phyloP scores from a whole-genome alignment of 2,329 filamentous ascomycete species.

The Plectosphaerella sp. region DNA sequence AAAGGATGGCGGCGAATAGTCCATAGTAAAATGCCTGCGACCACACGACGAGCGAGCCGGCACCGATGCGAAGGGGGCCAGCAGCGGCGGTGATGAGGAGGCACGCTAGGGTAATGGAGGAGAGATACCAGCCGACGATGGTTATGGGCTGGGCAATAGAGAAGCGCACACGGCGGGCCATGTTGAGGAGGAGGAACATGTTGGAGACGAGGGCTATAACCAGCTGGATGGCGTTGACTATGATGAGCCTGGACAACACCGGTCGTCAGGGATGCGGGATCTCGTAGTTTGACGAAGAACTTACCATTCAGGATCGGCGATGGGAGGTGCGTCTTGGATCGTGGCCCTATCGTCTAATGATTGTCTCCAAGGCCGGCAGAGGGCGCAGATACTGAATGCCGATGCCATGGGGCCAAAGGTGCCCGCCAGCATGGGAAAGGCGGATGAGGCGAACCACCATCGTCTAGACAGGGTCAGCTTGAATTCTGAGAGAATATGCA shows the following conservation, averaged over 20 bases:
- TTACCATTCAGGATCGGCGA: conserved; percentile 68
- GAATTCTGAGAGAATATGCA: not conserved
- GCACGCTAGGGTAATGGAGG: conserved; percentile 57
- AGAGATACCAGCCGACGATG: conserved; percentile 72
- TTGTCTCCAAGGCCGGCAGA: conserved; percentile 77
- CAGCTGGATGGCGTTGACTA: conserved; percentile 74
- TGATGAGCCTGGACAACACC: conserved; percentile 54
- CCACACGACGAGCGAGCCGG: conserved; percentile 50
- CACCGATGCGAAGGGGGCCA: conserved; percentile 45
- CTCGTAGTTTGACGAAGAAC: not conserved
- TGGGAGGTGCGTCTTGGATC: conserved; percentile 44
- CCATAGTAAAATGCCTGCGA: conserved; percentile 87
- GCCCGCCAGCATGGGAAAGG: conserved; percentile 75
- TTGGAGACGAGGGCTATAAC: conserved; percentile 75
- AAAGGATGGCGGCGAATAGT: conserved; percentile 73
- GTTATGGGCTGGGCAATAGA: conserved; percentile 78
- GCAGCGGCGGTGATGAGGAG: conserved; percentile 62
- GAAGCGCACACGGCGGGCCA: conserved; percentile 75
- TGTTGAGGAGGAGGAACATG: conserved; percentile 78
- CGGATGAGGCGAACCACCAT: conserved; percentile 62
- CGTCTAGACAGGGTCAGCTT: conserved; percentile 30
- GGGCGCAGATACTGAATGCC: conserved; percentile 78
- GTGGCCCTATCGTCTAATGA: conserved; percentile 41
- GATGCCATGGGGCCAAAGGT: conserved; percentile 84
- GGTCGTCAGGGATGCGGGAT: not conserved